phyloP scores from a whole-genome alignment of 2,329 filamentous ascomycete species.

The Pestalotiopsis sp. region DNA sequence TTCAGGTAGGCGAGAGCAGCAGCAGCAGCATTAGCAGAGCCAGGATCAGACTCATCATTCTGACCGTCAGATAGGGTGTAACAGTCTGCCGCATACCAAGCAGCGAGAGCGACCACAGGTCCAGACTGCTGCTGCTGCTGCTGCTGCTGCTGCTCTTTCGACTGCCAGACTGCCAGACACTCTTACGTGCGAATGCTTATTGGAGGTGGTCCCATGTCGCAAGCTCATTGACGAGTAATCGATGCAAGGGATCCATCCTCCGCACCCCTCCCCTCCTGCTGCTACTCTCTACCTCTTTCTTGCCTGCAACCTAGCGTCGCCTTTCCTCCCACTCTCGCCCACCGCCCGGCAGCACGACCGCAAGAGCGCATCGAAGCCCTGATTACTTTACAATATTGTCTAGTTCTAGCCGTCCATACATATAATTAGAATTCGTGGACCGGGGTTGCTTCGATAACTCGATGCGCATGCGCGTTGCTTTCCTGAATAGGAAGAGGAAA shows the following conservation, averaged over 20 bases:
- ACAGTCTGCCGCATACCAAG: no score
- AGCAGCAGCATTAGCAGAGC: no score
- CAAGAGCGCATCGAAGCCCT: no score
- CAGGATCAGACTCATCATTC: background rate
- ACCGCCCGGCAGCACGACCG: background rate
- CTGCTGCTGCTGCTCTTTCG: background rate
- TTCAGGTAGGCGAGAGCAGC: background rate
- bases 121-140: background rate
- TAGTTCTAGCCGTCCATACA: no score
- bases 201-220: background rate
- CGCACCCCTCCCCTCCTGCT: background rate
- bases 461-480: background rate
- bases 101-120: background rate
- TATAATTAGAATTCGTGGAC: no score
- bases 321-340: background rate
- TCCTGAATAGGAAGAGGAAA: background rate
- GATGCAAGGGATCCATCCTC: background rate
- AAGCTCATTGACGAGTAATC: background rate
- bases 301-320: background rate
- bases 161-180: background rate
- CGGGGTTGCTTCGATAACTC: background rate
- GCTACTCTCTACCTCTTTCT: background rate
- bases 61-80: background rate
- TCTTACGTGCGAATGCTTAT: constrained; percentile 4
- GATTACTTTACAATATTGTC: no score